Base-by-base conservation (phyloP, 2,329 filamentous ascomycete genomes). In the Colletotrichum tanaceti region DNA sequence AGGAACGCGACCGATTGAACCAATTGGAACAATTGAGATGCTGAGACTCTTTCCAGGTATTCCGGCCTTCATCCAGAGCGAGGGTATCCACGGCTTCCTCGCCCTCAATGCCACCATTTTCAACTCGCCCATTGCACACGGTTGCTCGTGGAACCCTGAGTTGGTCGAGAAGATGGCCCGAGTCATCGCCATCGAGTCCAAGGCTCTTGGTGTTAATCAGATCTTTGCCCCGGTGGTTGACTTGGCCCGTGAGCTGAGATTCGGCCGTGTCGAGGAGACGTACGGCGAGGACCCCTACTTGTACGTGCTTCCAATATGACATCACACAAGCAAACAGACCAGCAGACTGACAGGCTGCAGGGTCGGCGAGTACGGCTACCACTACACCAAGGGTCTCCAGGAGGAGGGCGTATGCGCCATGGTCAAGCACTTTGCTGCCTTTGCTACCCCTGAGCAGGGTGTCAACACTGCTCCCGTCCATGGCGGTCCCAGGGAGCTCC, bases 351-450 rank as follows among this genome's bases (percentile, higher is more conserved):
- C 43, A 28, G 24, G 53, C 6, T 1, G 7, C 50, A 82, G 79
- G 47, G 78, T 89, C 2, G 91, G 91, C 4, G 90, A 93, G 74
- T 85, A 92, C 65, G 89, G 86, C 1, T 89, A 92, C 72, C 81
- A 84, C 38, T 85, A 81, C 59, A 82, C 83, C 70, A 83, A 82
- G 71, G 83, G 91, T 24, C 80, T 93, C 2, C 90, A 93, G 76
- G 84, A 83, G 14, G 81, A 83, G 41, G 89, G 89, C 50, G 90
- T 93, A 5, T 89, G 87, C 28, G 87, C 91, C 18, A 93, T 88
- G 77, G 89, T 93, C 54, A 94, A 93, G 80, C 91, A 94, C 75
- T 93, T 91, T 75, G 89, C 89, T 14, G 91, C 86, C 1, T 93
- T 89, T 74, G 90, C 85, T 54, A 82, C 83, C 1, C 91, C 90